Evolutionary conservation across 139 green algal genomes (phyloP), one percentile per base, ranked within the genome.

Genomic region (Micractinium sp.): DNA sequence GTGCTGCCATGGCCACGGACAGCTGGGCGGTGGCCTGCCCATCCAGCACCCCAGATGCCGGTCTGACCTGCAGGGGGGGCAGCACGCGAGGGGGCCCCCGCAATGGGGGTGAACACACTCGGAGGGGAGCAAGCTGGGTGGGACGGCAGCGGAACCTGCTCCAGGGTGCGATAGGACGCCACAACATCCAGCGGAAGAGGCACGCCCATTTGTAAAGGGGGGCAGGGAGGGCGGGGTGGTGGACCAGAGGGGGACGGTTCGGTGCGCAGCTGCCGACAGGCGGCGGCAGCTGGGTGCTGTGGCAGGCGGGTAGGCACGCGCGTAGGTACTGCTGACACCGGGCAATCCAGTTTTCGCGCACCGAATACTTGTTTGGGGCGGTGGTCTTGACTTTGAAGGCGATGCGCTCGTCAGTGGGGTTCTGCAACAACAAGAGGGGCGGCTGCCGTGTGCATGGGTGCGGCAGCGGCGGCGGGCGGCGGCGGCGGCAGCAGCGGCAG

Each of bases 301-400:
- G 47, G 31, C 47, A 22, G 16, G 16, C 29, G 19, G 47, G 14
- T n/a, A n/a, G n/a, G n/a, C n/a, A n/a, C n/a, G n/a, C n/a, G n/a
- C n/a, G n/a, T n/a, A n/a, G 27, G 41, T 20, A 27, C 1, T 22
- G 12, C 41, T 47, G 31, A 22, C 31, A 73, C 0, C n/a, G 14
- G 33, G 35, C 74, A 56, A 4, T 22, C 1, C 71, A 39, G 71
- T 38, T 18, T 27, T 25, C 93, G 84, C 36, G 35, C 39, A 96
- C 95, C 87, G 93, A 95, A 83, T 96, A 96, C 86, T 95, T 96
- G 87, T 94, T 95, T 1, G 94, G 94, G 19, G 89, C 89, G 0
- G 94, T 97, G 66, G 95, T 97, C 91, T 96, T 96, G n/a, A 97
- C 93, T 84, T 96, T 96, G 89, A 96, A 96, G 14, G 93, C 94